These are phyloP conservation scores for Pleurotus djamor DNA, from an alignment of 768 basidiomycete genomes.

Conservation along the genomic window DNA sequence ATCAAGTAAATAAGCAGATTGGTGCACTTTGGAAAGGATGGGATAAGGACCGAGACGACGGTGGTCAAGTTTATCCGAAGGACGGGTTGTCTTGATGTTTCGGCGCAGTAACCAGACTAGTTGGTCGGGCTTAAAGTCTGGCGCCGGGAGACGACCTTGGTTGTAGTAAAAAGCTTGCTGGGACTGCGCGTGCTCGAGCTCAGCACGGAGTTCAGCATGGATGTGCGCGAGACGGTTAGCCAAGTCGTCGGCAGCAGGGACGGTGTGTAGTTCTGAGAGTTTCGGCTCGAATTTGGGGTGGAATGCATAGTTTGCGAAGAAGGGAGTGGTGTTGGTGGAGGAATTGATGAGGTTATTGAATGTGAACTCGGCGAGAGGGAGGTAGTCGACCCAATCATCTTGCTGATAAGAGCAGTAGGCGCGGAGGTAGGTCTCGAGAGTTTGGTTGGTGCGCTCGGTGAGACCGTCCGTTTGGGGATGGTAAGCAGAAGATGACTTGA, in stretches of 20 bases:
- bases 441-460: slow-evolving; percentile 27
- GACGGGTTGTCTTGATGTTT: slow-evolving; percentile 36
- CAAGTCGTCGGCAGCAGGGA: slow-evolving; percentile 28
- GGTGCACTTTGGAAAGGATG: background rate
- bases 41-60: slow-evolving; percentile 24
- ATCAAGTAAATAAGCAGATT: slow-evolving; percentile 23
- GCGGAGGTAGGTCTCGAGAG: slow-evolving; percentile 32
- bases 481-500: slow-evolving; percentile 31
- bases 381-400: slow-evolving; percentile 37
- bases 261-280: slow-evolving; percentile 21
- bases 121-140: slow-evolving; percentile 26
- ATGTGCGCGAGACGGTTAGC: slow-evolving; percentile 22
- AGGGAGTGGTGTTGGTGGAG: slow-evolving; percentile 31
- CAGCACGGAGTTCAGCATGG: slow-evolving; percentile 28
- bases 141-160: slow-evolving; percentile 16
- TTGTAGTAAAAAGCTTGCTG: slow-evolving; percentile 24
- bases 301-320: slow-evolving; percentile 30
- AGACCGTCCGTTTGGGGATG: slow-evolving; percentile 42
- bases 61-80: slow-evolving; percentile 36
- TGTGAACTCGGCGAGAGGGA: slow-evolving; percentile 37
- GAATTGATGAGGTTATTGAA: slow-evolving; percentile 33
- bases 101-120: slow-evolving; percentile 32
- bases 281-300: slow-evolving; percentile 27
- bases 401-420: slow-evolving; percentile 33
- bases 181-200: slow-evolving; percentile 26